Conservation (phyloP, 176 grass and related monocot species). For the Bromus sterilis region DNA sequence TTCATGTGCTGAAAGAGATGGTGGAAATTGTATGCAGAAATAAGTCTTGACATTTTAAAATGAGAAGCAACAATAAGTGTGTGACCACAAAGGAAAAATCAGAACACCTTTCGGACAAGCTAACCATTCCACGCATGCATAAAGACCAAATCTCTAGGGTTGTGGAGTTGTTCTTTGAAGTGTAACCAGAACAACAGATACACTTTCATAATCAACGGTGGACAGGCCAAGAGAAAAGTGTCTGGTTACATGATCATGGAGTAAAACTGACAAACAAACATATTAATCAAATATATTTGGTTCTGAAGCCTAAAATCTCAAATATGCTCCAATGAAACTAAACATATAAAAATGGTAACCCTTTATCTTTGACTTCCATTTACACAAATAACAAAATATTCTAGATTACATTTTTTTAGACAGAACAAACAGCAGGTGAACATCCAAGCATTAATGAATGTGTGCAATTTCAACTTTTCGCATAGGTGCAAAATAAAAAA, state of each 20-base stretch:
- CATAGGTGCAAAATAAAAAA: background rate
- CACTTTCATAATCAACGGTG: slow-evolving; percentile 4
- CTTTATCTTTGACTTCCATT: background rate
- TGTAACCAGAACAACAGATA: background rate
- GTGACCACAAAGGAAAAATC: background rate
- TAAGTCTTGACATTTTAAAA: background rate
- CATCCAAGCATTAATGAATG: background rate
- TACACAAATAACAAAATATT: slow-evolving; percentile 1
- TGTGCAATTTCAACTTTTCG: background rate
- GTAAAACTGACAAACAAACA: background rate
- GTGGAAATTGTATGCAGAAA: background rate
- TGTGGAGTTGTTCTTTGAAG: background rate
- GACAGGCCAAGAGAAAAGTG: background rate
- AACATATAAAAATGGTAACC: background rate
- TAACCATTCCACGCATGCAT: background rate
- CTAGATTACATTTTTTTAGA: background rate
- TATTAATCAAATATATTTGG: background rate
- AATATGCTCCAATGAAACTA: background rate
- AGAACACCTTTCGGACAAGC: background rate
- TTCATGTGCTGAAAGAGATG: background rate
- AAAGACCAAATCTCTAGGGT: background rate
- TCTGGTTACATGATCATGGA: background rate
- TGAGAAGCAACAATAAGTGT: background rate
- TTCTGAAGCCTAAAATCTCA: background rate
- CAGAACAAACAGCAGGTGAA: background rate